Percentiles rank a stretch among this genome's conserved stretches.
Evolutionary conservation across 2,329 filamentous ascomycete genomes (phyloP).

Genomic region (Teratosphaeria gauchensis): DNA sequence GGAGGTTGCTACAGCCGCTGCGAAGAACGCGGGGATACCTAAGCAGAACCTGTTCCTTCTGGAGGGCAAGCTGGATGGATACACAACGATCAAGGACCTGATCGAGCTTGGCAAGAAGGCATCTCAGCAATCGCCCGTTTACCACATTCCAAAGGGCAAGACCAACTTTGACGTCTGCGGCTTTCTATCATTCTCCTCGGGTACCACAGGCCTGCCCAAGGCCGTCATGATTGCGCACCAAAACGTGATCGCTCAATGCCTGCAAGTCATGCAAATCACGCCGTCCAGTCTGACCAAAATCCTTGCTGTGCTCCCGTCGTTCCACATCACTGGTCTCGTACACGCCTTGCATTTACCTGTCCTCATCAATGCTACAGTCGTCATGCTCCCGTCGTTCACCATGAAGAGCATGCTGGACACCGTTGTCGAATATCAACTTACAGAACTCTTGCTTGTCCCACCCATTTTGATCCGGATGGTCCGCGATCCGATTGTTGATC

Average conservation of each 20-base stretch:
- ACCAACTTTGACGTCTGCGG: conserved; percentile 48
- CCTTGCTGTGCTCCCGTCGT: conserved; percentile 51
- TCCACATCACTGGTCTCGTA: conserved; percentile 56
- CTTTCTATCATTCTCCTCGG: conserved; percentile 43
- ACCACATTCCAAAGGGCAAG: conserved; percentile 42
- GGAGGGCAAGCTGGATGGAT: conserved; percentile 44
- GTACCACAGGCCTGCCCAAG: conserved; percentile 42
- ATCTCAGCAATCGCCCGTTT: conserved; percentile 37
- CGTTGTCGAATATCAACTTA: conserved; percentile 43
- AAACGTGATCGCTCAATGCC: conserved; percentile 50
- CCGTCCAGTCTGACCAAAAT: conserved; percentile 40
- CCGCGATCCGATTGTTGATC: conserved; percentile 43
- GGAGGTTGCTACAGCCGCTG: conserved; percentile 45
- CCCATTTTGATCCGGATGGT: conserved; percentile 54
- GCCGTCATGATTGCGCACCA: conserved; percentile 45
- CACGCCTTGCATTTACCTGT: conserved; percentile 55
- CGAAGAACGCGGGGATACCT: conserved; percentile 44
- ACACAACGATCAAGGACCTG: conserved; percentile 39
- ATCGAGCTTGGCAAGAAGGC: conserved; percentile 34
- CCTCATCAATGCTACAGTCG: conserved; percentile 54
- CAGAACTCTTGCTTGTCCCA: conserved; percentile 49
- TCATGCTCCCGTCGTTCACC: conserved; percentile 56
- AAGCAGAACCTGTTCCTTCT: conserved; percentile 47
- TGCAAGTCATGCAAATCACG: conserved; percentile 49
- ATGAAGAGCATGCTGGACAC: conserved; percentile 49